Conservation (phyloP, 208 protist genomes). For the Leishmania gerbilli region DNA sequence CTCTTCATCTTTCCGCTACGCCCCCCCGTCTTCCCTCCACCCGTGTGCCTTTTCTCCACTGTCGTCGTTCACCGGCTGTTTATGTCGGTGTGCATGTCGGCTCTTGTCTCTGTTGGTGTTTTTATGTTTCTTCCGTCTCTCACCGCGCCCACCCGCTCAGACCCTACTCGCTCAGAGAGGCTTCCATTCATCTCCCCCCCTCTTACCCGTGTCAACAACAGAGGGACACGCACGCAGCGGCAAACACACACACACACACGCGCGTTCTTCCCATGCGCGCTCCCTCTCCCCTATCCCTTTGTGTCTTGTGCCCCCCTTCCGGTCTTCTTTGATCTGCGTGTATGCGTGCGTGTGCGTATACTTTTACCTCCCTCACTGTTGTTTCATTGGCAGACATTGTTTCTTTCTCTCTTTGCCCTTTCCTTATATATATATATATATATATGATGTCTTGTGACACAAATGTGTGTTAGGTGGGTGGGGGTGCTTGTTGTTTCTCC, state of each 20-base stretch:
- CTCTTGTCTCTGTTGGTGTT: not conserved
- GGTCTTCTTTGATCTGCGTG: not conserved
- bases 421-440: not conserved
- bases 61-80: too few species aligned
- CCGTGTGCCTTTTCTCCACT: too few species aligned
- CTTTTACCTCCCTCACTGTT: not conserved
- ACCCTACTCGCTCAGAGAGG: not conserved
- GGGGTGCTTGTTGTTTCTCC: not conserved
- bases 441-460: not conserved
- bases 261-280: not conserved
- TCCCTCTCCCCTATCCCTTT: not conserved
- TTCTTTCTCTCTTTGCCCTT: not conserved
- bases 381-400: not conserved
- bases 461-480: not conserved
- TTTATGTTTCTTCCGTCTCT: not conserved
- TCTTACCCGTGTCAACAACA: not conserved
- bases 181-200: not conserved
- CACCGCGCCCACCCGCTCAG: not conserved
- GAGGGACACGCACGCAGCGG: not conserved
- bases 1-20: too few species aligned
- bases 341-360: not conserved
- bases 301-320: too few species aligned
- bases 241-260: too few species aligned
- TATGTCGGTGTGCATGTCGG: too few species aligned
- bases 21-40: too few species aligned